Evolutionary conservation across 1,284 basidiomycete species (phyloP), one percentile per base, ranked within the genome.

Genomic region (Cutaneotrichosporon sp.): DNA sequence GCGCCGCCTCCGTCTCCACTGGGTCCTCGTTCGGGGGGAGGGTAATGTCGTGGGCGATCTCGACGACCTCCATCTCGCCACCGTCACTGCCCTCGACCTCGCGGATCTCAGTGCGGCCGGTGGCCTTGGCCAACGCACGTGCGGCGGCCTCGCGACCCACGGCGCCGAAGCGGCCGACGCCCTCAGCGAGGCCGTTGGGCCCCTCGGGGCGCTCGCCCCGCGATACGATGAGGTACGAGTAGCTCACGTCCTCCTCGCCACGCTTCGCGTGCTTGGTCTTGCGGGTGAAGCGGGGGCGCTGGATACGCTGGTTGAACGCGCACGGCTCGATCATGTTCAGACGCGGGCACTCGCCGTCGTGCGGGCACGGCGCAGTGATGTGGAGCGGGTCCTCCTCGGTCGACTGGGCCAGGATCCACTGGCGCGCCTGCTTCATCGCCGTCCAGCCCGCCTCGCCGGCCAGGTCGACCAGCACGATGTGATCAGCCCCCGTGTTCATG

Each of bases 191-290:
- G 3, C 50, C n/a, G 45, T 16, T 34, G 13, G n/a, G 47, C 8
- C 38, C 42, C 8, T 36, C 38, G 0, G 83, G 94, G 56, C 95
- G 83, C 25, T 80, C 65, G 1, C 95, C 95, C 43, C 92, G 85
- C 33, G 87, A 87, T 56, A 99, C 84, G 29, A 95, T 89, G 43
- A 98, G 87, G 75, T 99, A 99, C 20, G 92, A 92, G 75, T 94
- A 97, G 31, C 86, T 87, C 38, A 87, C 85, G 68, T 93, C 89
- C 79, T 95, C 92, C 70, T 95, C 90, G 2, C 91, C 91, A 38
- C 85, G 79, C 33, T 85, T 85, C 16, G 88, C 87, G 76, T 95
- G 91, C 76, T 95, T 95, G 7, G 94, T 97, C 67, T 83, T 84
- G 34, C 93, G 87, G 45, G 93, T 82, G 78, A 95, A 97, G 10